Evolutionary conservation across 768 basidiomycete species (phyloP).

Genomic region (Trametes villosa): DNA sequence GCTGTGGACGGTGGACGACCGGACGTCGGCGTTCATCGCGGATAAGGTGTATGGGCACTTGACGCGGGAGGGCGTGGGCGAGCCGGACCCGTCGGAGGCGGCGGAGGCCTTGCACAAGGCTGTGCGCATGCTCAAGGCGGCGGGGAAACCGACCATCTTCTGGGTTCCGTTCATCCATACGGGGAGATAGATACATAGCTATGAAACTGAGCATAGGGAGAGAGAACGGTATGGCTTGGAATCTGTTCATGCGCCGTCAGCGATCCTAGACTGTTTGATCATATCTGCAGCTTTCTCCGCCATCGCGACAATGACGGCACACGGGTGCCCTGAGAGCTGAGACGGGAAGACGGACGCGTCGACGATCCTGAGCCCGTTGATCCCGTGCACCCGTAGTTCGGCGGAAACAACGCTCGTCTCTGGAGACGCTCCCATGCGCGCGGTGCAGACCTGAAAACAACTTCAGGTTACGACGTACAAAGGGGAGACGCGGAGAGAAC

Average conservation of each 20-base stretch:
- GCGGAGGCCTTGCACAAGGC: slow-evolving; percentile 8
- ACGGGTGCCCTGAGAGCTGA: slow-evolving; percentile 16
- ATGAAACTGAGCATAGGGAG: too few species aligned
- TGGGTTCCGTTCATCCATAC: slow-evolving; percentile 12
- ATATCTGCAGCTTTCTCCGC: slow-evolving; percentile 22
- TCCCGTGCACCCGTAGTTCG: slow-evolving; percentile 46
- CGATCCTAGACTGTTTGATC: too few species aligned
- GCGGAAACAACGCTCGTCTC: slow-evolving; percentile 46
- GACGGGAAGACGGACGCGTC: slow-evolving; percentile 10
- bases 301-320: slow-evolving; percentile 16
- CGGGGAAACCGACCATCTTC: not conserved
- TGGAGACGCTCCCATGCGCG: slow-evolving; percentile 37
- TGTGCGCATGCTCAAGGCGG: not conserved
- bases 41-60: slow-evolving; percentile 12
- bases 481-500: too few species aligned
- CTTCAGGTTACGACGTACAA: not conserved
- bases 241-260: too few species aligned
- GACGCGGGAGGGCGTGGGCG: not conserved
- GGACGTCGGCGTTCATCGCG: slow-evolving; percentile 6
- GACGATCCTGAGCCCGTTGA: slow-evolving; percentile 42
- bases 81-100: slow-evolving; percentile 1
- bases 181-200: not conserved
- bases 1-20: slow-evolving; percentile 20
- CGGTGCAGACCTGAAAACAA: slow-evolving; percentile 36
- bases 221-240: too few species aligned